Percentiles rank a stretch among this genome's conserved stretches.
phyloP scores from a whole-genome alignment of 2,329 filamentous ascomycete species.

The Fusarium sp. region DNA sequence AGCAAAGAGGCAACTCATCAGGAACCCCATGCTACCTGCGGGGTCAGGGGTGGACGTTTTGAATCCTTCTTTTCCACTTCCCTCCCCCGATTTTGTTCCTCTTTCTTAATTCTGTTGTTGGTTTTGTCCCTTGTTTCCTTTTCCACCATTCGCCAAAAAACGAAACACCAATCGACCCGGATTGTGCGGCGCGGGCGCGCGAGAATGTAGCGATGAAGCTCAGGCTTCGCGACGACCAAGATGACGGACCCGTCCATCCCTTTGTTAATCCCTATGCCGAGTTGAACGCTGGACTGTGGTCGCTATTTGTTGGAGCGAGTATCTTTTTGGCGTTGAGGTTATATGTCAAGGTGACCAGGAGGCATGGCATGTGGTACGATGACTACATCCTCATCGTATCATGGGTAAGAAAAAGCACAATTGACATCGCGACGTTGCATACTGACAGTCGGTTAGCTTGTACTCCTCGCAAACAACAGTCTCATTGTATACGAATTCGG shows the following conservation, averaged over 20 bases:
- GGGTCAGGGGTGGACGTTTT: slow-evolving; percentile 7
- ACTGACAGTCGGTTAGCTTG: slow-evolving; percentile 49
- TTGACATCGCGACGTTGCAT: background rate
- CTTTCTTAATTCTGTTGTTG: slow-evolving; percentile 9
- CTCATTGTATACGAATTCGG: slow-evolving; percentile 63
- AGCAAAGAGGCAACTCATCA: background rate
- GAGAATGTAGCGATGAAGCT: slow-evolving; percentile 46
- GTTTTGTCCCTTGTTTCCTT: slow-evolving; percentile 16
- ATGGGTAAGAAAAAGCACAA: slow-evolving; percentile 51
- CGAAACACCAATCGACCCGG: slow-evolving; percentile 12
- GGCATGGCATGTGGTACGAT: slow-evolving; percentile 58
- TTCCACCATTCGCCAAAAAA: slow-evolving; percentile 5
- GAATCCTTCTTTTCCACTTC: slow-evolving; percentile 37
- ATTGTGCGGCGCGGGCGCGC: slow-evolving; percentile 6
- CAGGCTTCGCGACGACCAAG: slow-evolving; percentile 45
- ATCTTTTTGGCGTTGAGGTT: slow-evolving; percentile 52
- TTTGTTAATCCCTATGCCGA: slow-evolving; percentile 51
- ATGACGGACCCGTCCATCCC: slow-evolving; percentile 41
- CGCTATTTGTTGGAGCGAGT: slow-evolving; percentile 52
- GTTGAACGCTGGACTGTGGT: slow-evolving; percentile 55
- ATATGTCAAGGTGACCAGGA: slow-evolving; percentile 55
- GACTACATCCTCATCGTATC: slow-evolving; percentile 56
- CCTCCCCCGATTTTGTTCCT: slow-evolving; percentile 10
- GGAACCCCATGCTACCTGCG: slow-evolving; percentile 7
- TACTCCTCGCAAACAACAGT: slow-evolving; percentile 62